Conservation (phyloP, 1,284 basidiomycete genomes). For the Hymenochaete sp. region DNA sequence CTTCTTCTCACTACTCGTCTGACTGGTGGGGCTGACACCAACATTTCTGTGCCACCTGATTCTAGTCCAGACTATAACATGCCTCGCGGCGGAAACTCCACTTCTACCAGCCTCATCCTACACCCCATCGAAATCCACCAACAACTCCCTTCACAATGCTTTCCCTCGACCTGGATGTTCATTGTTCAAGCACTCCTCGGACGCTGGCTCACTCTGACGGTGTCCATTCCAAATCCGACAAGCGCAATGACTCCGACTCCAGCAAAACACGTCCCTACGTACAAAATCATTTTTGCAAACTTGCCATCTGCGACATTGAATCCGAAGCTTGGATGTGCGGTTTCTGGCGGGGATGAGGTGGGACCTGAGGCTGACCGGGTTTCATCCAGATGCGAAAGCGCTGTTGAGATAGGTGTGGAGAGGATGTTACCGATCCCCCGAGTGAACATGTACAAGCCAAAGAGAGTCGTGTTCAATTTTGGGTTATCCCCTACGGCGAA, state of each 20-base stretch:
- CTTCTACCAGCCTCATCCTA: no score
- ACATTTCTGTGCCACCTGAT: no score
- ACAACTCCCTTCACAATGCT: not conserved
- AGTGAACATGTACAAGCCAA: slow-evolving; percentile 31
- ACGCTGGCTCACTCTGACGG: not conserved
- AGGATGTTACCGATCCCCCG: slow-evolving; percentile 36
- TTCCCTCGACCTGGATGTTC: not conserved
- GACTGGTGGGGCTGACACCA: no score
- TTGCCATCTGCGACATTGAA: slow-evolving; percentile 29
- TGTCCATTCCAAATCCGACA: slow-evolving; percentile 22
- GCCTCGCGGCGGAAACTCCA: no score
- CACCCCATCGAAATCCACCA: no score
- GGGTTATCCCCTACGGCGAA: slow-evolving; percentile 30
- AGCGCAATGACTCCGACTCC: slow-evolving; percentile 25
- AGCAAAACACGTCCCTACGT: slow-evolving; percentile 31
- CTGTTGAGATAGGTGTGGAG: slow-evolving; percentile 34
- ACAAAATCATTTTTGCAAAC: slow-evolving; percentile 30
- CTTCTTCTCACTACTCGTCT: no score
- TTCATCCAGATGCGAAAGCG: slow-evolving; percentile 20
- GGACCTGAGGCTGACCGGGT: not conserved
- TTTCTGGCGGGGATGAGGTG: not conserved
- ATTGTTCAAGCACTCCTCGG: no score
- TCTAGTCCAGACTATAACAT: no score
- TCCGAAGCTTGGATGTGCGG: slow-evolving; percentile 19
- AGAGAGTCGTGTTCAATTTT: slow-evolving; percentile 27